These are phyloP conservation scores for Trichoderma simmonsii DNA, from an alignment of 2,329 filamentous ascomycete genomes.

Conservation along the genomic window DNA sequence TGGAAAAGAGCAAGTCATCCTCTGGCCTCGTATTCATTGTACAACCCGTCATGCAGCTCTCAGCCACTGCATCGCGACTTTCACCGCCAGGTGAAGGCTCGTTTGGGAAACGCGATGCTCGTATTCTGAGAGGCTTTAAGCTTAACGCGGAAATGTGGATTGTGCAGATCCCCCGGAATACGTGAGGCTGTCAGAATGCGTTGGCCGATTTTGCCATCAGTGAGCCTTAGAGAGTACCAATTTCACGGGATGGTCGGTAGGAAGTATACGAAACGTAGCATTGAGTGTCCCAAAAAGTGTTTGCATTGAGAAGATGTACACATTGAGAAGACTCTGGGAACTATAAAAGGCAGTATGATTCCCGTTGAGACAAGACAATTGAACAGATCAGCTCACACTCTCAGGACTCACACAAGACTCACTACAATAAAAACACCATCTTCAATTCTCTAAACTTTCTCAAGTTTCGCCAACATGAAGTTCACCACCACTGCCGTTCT, in stretches of 20 bases:
- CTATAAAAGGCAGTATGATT: background rate
- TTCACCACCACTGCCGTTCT: constrained; percentile 20
- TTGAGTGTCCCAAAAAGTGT: background rate
- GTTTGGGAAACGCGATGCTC: background rate
- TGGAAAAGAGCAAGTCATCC: background rate
- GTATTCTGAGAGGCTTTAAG: constrained; percentile 11
- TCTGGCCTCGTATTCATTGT: constrained; percentile 9
- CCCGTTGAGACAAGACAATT: background rate
- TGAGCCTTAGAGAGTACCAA: background rate
- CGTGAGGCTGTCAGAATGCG: background rate
- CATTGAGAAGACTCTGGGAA: background rate
- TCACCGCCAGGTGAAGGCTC: constrained; percentile 1
- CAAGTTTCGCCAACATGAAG: constrained; percentile 18
- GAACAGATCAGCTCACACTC: background rate
- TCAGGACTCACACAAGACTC: background rate
- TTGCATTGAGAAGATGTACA: too few relatives aligned
- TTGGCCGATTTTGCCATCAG: background rate
- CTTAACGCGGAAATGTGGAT: background rate
- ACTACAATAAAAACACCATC: background rate
- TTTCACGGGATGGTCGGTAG: background rate
- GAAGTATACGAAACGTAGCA: background rate
- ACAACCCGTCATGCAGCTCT: constrained; percentile 6
- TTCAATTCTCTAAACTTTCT: background rate
- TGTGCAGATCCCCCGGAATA: background rate
- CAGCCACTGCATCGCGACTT: background rate